Base-by-base conservation (phyloP, 176 grass and related monocot genomes). In the Saccharum spontaneum region DNA sequence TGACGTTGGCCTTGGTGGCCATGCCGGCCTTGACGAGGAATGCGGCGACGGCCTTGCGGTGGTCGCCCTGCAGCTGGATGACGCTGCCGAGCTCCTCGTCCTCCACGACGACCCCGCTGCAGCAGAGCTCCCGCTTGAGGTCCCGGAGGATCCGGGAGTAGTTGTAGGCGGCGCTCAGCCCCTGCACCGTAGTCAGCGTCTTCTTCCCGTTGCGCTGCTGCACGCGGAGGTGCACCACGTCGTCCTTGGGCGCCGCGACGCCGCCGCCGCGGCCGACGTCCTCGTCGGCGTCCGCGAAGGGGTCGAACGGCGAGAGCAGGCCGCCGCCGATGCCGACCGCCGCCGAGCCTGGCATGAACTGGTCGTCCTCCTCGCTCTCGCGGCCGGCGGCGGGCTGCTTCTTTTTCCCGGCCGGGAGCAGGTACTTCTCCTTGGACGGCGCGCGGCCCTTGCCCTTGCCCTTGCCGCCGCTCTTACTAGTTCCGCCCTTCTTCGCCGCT, bases 11-110 rank as follows among this genome's bases (percentile, higher is more conserved):
- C 83, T 92, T 90, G 80, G 67, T 78, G 50, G 67, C 87, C 39
- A 92, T 90, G 44, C 91, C 87, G 73, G 84, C 81, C 80, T 78
- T 87, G 84, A 86, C 55, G 64, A 92, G 79, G 90, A 92, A 92
- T 9, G 57, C 77, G 54, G 22, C 45, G 52, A 92, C 86, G 77
- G 67, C 75, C 72, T 86, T 89, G 20, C 90, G 77, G 79, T 92
- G 90, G 79, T 92, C 90, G 33, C 90, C 90, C 77, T 92, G 87
- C 24, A 92, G 86, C 81, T 89, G 83, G 72, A 92, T 83, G 85
- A 92, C 40, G 83, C 83, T 84, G 67, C 90, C 87, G 43, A 92
- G 72, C 8, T 92, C 90, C 40, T 87, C 71, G 66, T 92, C 90
- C 74, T 92, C 75, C 3, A 92, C 83, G 36, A 92, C 79, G 55